phyloP scores from a whole-genome alignment of 495 filamentous ascomycete species.

The Talaromyces stipitatus region DNA sequence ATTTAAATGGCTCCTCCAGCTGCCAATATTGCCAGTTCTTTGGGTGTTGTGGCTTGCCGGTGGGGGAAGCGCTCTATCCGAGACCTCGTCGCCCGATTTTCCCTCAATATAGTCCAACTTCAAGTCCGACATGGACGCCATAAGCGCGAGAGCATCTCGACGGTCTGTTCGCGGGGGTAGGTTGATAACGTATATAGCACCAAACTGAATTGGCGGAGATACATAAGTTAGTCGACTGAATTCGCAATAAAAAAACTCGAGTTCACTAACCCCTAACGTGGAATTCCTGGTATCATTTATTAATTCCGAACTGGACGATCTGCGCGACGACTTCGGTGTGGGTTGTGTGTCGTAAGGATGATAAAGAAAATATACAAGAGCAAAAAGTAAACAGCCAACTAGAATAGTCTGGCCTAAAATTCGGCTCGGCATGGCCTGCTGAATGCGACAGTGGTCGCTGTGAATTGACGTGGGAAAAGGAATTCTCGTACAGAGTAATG shows the following conservation, averaged over 20 bases:
- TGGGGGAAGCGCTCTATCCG: constrained; percentile 24
- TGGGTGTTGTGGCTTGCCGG: constrained; percentile 10
- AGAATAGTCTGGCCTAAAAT: constrained; percentile 2
- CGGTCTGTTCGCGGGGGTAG: constrained; percentile 54
- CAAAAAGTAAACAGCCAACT: background rate
- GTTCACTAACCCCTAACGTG: constrained; percentile 16
- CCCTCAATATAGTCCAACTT: constrained; percentile 49
- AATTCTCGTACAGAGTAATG: too few species aligned
- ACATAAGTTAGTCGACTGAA: background rate
- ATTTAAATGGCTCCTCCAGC: constrained; percentile 37
- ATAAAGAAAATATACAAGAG: constrained; percentile 1
- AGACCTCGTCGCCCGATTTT: constrained; percentile 31
- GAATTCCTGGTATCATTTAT: constrained; percentile 9
- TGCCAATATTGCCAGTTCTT: constrained; percentile 11
- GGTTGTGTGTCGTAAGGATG: background rate
- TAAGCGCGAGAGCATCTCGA: constrained; percentile 50
- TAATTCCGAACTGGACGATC: background rate
- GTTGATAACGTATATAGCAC: constrained; percentile 55
- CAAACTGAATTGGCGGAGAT: constrained; percentile 36
- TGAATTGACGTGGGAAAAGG: background rate
- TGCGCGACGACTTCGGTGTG: background rate
- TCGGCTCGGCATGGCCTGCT: constrained; percentile 2
- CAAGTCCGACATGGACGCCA: constrained; percentile 44
- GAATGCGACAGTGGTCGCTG: background rate
- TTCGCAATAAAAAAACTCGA: background rate